Base-by-base conservation (phyloP, 805 yeast genomes). In the Jamesozyma hellenica region DNA sequence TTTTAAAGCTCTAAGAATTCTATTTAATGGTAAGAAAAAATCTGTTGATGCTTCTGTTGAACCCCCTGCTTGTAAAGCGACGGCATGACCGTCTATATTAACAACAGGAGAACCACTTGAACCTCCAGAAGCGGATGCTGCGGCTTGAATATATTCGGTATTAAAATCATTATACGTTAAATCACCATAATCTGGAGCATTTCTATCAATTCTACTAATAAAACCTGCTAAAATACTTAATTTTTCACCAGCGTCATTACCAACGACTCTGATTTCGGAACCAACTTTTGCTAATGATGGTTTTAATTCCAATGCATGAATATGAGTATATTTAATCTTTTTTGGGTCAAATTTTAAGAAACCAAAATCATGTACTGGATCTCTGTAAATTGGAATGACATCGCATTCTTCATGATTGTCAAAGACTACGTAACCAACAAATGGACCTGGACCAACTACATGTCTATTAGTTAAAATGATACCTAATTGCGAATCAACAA, bases 71-170 rank as follows among this genome's bases (percentile, higher is more conserved):
- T 86, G 95, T 38, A 88, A 65, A 0, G 96, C 96, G 15, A 88
- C 84, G 0, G 90, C 95, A 53, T 76, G 62, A 3, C 96, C 96
- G 49, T 82, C 80, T 33, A 81, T 77, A 58, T 86, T 81, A 2
- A 88, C 94, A n/a, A 88, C 96, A 0, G 96, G 96, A 3, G 95
- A 85, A 8, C 96, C 96, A 36, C 92, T 80, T 3, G 95, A 86
- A 3, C 96, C 96, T 25, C 96, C 96, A 14, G 94, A 81, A 0
- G 96, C 95, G 43, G 87, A 75, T 1, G 96, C 96, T 7, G 96
- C 96, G 1, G 96, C 96, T 63, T 87, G 95, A 41, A 87, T 84
- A 61, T 87, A 87, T 60, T 84, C 95, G 1, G 95, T 86, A 58
- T 87, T 86, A 70, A 86, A 87, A 66, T 87, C 96, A 56, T 84